A percentile compares a stretch with the other conserved stretches of the same genome.
Conservation (phyloP, 768 basidiomycete genomes). For the Xerocomus spinulosus region DNA sequence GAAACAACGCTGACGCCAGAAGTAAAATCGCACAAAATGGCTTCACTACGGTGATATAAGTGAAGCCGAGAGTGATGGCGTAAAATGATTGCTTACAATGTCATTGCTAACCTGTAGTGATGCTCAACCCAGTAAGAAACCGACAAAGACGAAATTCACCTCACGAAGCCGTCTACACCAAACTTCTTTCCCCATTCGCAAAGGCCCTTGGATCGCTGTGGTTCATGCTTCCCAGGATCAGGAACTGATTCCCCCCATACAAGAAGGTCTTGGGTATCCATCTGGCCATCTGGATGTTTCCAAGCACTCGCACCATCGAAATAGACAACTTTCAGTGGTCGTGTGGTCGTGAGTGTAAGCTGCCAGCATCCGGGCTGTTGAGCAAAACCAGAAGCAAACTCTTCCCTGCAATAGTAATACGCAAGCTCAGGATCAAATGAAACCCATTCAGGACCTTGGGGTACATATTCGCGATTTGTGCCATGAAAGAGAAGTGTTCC, state of each 20-base stretch:
- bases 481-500: background rate
- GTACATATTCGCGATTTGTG: background rate
- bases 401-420: background rate
- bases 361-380: background rate
- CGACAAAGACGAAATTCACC: conserved; percentile 5
- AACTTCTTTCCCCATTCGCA: conserved; percentile 31
- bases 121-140: background rate
- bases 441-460: background rate
- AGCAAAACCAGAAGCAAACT: background rate
- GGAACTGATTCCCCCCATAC: conserved; percentile 14
- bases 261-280: background rate
- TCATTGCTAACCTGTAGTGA: conserved; percentile 40
- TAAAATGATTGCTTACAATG: conserved; percentile 35
- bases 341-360: background rate
- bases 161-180: conserved; percentile 33
- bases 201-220: conserved; percentile 21
- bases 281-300: background rate
- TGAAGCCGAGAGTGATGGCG: background rate
- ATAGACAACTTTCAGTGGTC: background rate
- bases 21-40: background rate
- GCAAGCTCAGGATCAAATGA: background rate
- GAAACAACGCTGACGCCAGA: conserved; percentile 20
- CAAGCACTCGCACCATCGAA: background rate
- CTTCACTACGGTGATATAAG: conserved; percentile 12
- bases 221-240: conserved; percentile 24